Conservation (phyloP, 768 basidiomycete genomes). For the Lactarius vividus region DNA sequence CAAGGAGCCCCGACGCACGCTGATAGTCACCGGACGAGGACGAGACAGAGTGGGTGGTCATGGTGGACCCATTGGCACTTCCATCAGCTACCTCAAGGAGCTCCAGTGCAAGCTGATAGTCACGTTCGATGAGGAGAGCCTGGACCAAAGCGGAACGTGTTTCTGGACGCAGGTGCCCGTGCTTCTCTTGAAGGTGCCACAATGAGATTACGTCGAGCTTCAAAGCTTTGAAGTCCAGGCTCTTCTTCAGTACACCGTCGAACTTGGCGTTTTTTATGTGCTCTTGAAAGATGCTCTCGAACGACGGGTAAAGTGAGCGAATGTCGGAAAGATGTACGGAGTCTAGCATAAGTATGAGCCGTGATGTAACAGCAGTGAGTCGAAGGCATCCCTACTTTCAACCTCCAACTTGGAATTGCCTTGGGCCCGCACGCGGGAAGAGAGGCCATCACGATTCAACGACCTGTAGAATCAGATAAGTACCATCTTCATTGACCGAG, state of each 20-base stretch:
- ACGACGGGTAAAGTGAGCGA: background rate
- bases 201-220: slow-evolving; percentile 1
- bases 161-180: background rate
- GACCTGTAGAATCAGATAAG: background rate
- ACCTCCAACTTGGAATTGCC: background rate
- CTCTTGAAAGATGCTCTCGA: background rate
- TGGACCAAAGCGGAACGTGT: background rate
- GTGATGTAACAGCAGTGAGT: background rate
- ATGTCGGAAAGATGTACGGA: background rate
- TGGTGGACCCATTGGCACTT: background rate
- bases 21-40: background rate
- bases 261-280: background rate
- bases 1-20: background rate
- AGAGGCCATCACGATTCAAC: slow-evolving; percentile 1
- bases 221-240: background rate
- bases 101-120: background rate
- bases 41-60: too few relatives aligned
- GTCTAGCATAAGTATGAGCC: background rate
- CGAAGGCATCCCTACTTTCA: background rate
- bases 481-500: background rate
- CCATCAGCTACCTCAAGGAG: background rate
- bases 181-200: background rate
- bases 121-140: background rate
- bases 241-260: background rate
- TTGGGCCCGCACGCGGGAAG: too few relatives aligned